Evolutionary conservation across 75 land plant genomes (phyloP), one percentile per base, ranked within the genome.

Genomic region (Sequoiadendron giganteum): DNA sequence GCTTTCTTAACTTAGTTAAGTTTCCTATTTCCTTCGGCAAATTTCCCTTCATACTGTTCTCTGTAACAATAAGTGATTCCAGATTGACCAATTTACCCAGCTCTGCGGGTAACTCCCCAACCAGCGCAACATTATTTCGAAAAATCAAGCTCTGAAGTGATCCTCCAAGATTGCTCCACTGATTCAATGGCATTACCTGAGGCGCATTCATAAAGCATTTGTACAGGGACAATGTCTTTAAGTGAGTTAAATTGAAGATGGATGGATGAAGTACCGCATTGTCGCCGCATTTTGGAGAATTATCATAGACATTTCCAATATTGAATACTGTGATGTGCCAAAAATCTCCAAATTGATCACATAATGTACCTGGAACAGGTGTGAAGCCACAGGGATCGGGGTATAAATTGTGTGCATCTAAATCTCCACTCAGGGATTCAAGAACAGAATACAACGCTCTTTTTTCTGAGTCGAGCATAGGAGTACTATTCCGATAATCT

Each of bases 361-460:
- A 93, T 8, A 87, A 55, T 54, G 92, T 92, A 19, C 94, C 93
- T 47, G 84, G 84, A 82, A 94, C 92, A 5, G 92, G 95, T 47
- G 95, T 94, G 91, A 93, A 92, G 6, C 95, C 95, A 83, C 95
- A 94, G 6, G 93, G 95, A 76, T 94, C 95, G 36, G 93, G 95
- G 85, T 89, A 94, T 65, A 94, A 89, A 88, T 91, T 88, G 13
- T 89, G 86, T 75, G 93, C 92, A 87, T 92, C 92, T 89, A 90
- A 92, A 86, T 89, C 90, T 30, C 79, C 88, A 15, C 93, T 91
- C 65, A 94, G 90, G 1, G 89, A 87, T 81, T 90, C 92, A 54
- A 94, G 89, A 34, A 91, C 86, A 47, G 87, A 75, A 75, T 88
- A 94, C 16, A 94, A 79, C 9, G 95, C 89, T 43, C 80, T 89